phyloP scores from a whole-genome alignment of 2,329 filamentous ascomycete genomes.

The Cryphonectria radicalis region DNA sequence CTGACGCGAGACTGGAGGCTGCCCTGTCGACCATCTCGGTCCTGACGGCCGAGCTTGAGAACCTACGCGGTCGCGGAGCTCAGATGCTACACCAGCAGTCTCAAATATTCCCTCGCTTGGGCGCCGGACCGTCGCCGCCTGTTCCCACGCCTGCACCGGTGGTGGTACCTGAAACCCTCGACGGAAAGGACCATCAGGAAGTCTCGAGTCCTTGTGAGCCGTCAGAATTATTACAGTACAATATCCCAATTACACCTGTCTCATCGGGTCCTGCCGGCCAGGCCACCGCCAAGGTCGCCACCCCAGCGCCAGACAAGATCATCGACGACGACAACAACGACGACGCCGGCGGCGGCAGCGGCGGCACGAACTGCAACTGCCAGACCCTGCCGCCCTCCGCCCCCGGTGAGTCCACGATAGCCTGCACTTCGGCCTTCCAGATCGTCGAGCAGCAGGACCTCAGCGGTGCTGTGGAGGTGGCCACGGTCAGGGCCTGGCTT shows the following conservation, averaged over 20 bases:
- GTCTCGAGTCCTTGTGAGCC: too few species aligned
- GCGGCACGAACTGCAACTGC: slow-evolving; percentile 12
- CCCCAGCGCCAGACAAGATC: neutral
- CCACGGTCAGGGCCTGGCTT: slow-evolving; percentile 24
- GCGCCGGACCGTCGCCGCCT: neutral
- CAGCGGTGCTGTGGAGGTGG: slow-evolving; percentile 32
- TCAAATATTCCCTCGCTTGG: neutral
- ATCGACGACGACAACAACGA: neutral
- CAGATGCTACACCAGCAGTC: neutral
- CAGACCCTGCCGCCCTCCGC: slow-evolving; percentile 11
- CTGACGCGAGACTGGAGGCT: slow-evolving; percentile 31
- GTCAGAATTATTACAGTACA: neutral
- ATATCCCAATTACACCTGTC: neutral
- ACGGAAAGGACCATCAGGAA: neutral
- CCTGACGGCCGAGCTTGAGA: slow-evolving; percentile 25
- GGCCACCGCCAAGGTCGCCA: neutral
- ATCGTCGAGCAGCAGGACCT: slow-evolving; percentile 41
- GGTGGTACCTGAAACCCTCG: neutral
- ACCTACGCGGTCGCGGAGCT: neutral
- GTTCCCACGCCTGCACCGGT: neutral
- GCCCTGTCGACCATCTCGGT: slow-evolving; percentile 29
- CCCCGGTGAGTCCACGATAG: slow-evolving; percentile 37
- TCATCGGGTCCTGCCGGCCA: neutral
- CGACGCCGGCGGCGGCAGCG: neutral
- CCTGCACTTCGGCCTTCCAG: slow-evolving; percentile 39